These are phyloP conservation scores for Epichloe bromicola DNA, from an alignment of 2,329 filamentous ascomycete species.

Conservation along the genomic window DNA sequence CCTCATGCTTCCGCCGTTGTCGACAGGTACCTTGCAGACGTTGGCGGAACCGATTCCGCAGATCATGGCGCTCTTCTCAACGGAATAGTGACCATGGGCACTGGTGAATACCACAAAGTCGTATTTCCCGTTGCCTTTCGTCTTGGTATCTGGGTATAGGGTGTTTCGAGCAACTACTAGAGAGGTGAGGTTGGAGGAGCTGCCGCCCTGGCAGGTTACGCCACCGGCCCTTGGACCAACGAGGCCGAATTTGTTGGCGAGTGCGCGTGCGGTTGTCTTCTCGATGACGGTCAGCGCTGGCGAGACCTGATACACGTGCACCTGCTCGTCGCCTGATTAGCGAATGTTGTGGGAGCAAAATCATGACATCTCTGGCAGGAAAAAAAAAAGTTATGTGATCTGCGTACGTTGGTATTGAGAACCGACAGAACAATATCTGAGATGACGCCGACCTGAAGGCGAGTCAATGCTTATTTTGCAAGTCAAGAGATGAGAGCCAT, in stretches of 20 bases:
- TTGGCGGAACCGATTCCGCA: constrained; percentile 66
- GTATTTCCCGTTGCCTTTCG: constrained; percentile 48
- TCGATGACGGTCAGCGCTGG: constrained; percentile 80
- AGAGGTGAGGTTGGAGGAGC: constrained; percentile 71
- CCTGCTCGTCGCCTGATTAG: constrained; percentile 23
- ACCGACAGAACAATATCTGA: constrained; percentile 74
- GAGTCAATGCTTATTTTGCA: not conserved
- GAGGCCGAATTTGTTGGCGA: constrained; percentile 71
- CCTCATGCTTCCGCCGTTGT: constrained; percentile 59
- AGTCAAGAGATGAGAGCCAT: not conserved
- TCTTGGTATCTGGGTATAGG: constrained; percentile 68
- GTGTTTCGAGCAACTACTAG: constrained; percentile 81
- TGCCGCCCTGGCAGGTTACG: constrained; percentile 69
- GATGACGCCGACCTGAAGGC: constrained; percentile 58
- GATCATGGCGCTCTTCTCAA: constrained; percentile 89
- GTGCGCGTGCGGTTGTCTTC: constrained; percentile 59
- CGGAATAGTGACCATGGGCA: constrained; percentile 82
- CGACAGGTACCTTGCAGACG: constrained; percentile 64
- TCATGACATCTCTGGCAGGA: not conserved
- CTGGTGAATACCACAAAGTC: constrained; percentile 79
- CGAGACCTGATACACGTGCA: constrained; percentile 89
- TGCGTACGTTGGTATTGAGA: constrained; percentile 76
- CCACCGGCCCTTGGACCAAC: constrained; percentile 57
- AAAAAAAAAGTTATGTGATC: not conserved
- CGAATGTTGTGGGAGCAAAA: not conserved